Evolutionary conservation across 139 green algal species (phyloP).

Genomic region (Chlamydomonas eustigma): DNA sequence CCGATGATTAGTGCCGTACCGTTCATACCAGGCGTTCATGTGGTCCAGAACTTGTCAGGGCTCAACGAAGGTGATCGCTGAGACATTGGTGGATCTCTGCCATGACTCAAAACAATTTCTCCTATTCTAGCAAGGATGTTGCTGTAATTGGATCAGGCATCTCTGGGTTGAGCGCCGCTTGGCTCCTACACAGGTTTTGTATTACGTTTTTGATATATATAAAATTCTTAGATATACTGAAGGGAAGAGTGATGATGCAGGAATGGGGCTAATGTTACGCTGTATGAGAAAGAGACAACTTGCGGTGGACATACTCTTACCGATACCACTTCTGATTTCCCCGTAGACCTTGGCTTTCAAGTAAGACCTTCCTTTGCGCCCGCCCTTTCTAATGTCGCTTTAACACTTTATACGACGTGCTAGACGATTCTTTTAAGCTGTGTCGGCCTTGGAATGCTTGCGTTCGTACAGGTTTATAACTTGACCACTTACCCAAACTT

Average conservation of each 20-base stretch:
- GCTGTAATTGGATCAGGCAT: conserved; percentile 86
- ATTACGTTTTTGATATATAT: neutral
- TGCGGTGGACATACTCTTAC: conserved; percentile 92
- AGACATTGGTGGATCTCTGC: too few relatives aligned
- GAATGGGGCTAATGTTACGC: conserved; percentile 66
- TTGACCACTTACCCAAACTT: conserved; percentile 95
- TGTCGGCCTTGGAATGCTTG: too few relatives aligned
- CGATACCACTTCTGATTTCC: conserved; percentile 47
- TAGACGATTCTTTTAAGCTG: too few relatives aligned
- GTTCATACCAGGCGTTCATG: too few relatives aligned
- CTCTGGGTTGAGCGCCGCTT: conserved; percentile 73
- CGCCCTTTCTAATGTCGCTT: too few relatives aligned
- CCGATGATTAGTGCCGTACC: too few relatives aligned
- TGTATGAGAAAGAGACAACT: conserved; percentile 77
- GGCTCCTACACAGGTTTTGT: conserved; percentile 71
- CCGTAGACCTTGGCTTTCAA: conserved; percentile 94
- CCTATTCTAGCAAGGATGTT: conserved; percentile 31
- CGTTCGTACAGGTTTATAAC: conserved; percentile 81
- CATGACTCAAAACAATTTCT: too few relatives aligned
- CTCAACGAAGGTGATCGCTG: too few relatives aligned
- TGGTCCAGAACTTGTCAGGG: too few relatives aligned
- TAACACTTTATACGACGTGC: too few relatives aligned
- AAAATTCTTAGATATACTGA: neutral
- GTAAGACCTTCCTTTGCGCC: conserved; percentile 28
- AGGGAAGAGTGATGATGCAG: conserved; percentile 32